A percentile compares a stretch with the other conserved stretches of the same genome.
Evolutionary conservation across 1,284 basidiomycete genomes (phyloP).

Genomic region (Pseudozyma thailandica): DNA sequence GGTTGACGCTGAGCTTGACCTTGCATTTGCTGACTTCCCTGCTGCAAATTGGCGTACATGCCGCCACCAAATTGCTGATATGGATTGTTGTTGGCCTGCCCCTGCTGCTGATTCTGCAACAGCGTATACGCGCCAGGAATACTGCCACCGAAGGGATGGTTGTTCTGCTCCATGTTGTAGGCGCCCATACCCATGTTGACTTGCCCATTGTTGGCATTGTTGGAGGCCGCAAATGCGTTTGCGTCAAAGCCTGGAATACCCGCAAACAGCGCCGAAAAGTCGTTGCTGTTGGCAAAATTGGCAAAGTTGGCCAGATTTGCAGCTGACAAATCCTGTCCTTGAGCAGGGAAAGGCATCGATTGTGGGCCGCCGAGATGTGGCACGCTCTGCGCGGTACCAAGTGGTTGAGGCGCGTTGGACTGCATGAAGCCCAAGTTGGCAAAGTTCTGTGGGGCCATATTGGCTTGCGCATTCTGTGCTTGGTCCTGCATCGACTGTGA

Average conservation of each 20-base stretch:
- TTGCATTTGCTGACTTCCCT: conserved; percentile 19
- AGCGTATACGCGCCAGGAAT: conserved; percentile 56
- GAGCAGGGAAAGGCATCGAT: conserved; percentile 57
- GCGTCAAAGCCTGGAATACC: conserved; percentile 38
- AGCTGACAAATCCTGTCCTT: conserved; percentile 15
- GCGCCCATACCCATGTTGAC: conserved; percentile 34
- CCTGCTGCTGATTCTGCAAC: conserved; percentile 37
- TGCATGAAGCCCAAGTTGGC: conserved; percentile 41
- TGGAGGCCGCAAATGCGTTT: conserved; percentile 21
- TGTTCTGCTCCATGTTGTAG: conserved; percentile 42
- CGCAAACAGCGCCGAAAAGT: conserved; percentile 44
- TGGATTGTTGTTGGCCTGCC: conserved; percentile 13
- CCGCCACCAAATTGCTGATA: conserved; percentile 16
- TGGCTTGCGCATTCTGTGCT: conserved; percentile 44
- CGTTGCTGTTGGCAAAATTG: conserved; percentile 30
- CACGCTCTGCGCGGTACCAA: conserved; percentile 47
- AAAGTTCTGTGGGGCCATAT: conserved; percentile 38
- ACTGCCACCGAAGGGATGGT: conserved; percentile 54
- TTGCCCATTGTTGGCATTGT: conserved; percentile 29
- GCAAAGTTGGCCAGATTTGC: conserved; percentile 33
- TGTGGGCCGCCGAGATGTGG: conserved; percentile 58
- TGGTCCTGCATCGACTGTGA: conserved; percentile 46
- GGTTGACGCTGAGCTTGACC: conserved; percentile 26
- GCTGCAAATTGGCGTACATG: conserved; percentile 26
- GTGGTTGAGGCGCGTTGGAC: conserved; percentile 40